A percentile compares a stretch with the other conserved stretches of the same genome.
Conservation (phyloP, 805 yeast genomes). For the Candida patagonica region DNA sequence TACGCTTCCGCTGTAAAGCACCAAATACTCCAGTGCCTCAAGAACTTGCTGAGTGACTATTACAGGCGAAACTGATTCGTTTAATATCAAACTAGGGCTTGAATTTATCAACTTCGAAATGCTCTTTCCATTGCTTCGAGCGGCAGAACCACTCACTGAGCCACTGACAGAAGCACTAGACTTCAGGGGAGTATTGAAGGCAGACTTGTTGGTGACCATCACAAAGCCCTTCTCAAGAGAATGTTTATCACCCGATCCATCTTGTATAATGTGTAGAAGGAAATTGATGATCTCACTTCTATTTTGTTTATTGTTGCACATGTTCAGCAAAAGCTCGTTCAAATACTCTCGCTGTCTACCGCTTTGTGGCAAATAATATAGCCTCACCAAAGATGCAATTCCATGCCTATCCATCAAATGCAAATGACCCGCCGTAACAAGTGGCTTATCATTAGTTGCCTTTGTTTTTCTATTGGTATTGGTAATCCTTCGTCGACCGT, state of each 20-base stretch:
- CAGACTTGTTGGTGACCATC: conserved; percentile 45
- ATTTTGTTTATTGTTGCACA: conserved; percentile 71
- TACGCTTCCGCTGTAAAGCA: conserved; percentile 58
- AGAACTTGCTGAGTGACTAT: conserved; percentile 68
- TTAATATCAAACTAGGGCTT: conserved; percentile 7
- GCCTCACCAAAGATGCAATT: conserved; percentile 58
- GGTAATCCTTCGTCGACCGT: not conserved
- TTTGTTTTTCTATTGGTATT: not conserved
- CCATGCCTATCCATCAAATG: conserved; percentile 68
- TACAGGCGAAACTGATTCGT: conserved; percentile 50
- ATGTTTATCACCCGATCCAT: conserved; percentile 56
- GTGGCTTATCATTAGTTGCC: not conserved
- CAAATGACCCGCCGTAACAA: not conserved
- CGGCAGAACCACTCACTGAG: not conserved
- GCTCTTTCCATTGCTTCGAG: conserved; percentile 16
- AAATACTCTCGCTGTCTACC: conserved; percentile 48
- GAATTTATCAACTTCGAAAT: not conserved
- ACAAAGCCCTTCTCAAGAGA: conserved; percentile 54
- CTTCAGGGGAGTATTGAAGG: conserved; percentile 1
- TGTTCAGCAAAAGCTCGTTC: conserved; percentile 53
- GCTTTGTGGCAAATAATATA: conserved; percentile 66
- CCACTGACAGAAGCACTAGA: conserved; percentile 5
- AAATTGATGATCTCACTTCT: conserved; percentile 65
- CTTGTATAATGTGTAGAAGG: conserved; percentile 60
- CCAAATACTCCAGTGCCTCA: conserved; percentile 61